Percentiles rank a stretch among this genome's conserved stretches.
Evolutionary conservation across 169 alveolate species (phyloP).

Genomic region (Plasmodium vinckei): DNA sequence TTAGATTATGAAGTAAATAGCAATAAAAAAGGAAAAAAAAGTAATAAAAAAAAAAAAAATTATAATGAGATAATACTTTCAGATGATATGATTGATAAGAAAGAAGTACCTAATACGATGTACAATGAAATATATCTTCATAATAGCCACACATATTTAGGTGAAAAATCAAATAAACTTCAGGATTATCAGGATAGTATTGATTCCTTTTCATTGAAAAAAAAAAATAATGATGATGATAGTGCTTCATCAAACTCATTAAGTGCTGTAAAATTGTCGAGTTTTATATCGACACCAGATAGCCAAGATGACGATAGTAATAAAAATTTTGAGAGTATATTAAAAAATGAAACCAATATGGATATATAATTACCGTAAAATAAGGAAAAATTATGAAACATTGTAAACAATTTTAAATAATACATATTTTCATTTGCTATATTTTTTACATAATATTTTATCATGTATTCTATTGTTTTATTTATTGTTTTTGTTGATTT

Average conservation of each 20-base stretch:
- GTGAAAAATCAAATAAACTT: conserved; percentile 12
- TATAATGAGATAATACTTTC: conserved; percentile 18
- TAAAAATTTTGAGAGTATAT: not conserved
- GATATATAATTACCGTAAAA: conserved; percentile 4
- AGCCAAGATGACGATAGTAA: conserved; percentile 1
- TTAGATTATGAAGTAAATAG: not conserved
- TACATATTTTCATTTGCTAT: no score
- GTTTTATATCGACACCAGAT: conserved; percentile 45
- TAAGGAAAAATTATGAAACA: no score
- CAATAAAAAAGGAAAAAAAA: not conserved
- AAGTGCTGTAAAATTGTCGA: conserved; percentile 40
- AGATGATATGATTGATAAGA: not conserved
- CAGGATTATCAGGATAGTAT: conserved; percentile 1
- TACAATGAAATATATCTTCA: conserved; percentile 23
- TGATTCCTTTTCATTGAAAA: not conserved
- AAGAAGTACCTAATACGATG: conserved; percentile 1
- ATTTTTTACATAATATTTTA: no score
- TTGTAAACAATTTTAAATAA: no score
- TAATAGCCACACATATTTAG: not conserved
- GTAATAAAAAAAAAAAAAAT: not conserved
- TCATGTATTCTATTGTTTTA: no score
- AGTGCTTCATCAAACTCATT: conserved; percentile 53
- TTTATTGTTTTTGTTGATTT: no score
- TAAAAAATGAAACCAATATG: conserved; percentile 13
- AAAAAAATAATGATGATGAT: conserved; percentile 52